Base-by-base conservation (phyloP, 257 asterid species). In the Sherardia arvensis region DNA sequence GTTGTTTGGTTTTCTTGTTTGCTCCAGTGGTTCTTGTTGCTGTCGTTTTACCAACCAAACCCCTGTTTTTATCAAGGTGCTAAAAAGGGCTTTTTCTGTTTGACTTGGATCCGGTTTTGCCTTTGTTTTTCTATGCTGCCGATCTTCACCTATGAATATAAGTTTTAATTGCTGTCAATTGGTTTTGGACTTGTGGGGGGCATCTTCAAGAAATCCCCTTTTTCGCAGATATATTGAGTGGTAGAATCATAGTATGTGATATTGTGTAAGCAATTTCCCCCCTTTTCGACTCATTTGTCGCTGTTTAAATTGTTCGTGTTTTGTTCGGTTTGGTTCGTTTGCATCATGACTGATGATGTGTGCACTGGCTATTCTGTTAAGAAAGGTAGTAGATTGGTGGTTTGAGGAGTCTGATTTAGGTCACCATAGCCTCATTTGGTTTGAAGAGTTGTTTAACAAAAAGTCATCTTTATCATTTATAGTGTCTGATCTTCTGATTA, bases 61-160 rank as follows among this genome's bases (percentile, higher is more conserved):
- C 25, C 47, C 33, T 56, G 30, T 53, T 27, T 8, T 10, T 10
- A 26, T 45, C 47, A 18, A 21, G 49, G n/a, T 10, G 33, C 53
- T 18, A 10, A 36, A 53, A 25, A 11, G 17, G 23, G 21, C 4
- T 43, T 61, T n/a, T 34, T 30, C 28, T 62, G 23, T 69, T 53
- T 32, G 63, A 26, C 64, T 36, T 25, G 57, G 68, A 69, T 61
- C 68, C 62, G 53, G 29, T 56, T 53, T 32, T 14, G 11, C 61
- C 68, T 10, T 27, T 49, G 56, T 49, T 57, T 36, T 49, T 22
- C 45, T 49, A 18, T 49, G 33, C 14, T 25, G 26, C 53, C 27
- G 47, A 32, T 63, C 14, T 28, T 28, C 21, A 47, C 25, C 53
- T 40, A 23, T 27, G 54, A 15, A 38, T 9, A 20, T 69, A 12